phyloP scores from a whole-genome alignment of 2,329 filamentous ascomycete species.

The Claviceps digitariae region DNA sequence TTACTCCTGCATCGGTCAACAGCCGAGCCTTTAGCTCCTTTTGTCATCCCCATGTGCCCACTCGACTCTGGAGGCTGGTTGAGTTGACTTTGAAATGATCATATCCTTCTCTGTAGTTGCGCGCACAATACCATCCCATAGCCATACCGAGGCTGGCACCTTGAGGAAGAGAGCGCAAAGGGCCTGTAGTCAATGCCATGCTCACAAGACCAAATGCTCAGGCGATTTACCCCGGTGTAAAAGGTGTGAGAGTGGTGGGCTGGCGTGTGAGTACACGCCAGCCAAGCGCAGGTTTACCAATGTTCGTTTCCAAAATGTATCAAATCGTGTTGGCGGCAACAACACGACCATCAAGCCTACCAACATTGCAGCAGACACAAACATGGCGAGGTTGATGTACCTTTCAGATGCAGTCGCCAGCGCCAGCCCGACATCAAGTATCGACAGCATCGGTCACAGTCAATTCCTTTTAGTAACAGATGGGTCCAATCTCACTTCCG shows the following conservation, averaged over 20 bases:
- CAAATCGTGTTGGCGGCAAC: background rate
- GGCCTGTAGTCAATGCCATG: slow-evolving; percentile 28
- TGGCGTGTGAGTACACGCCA: slow-evolving; percentile 27
- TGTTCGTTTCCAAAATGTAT: slow-evolving; percentile 13
- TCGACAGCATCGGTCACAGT: slow-evolving; percentile 4
- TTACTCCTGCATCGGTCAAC: background rate
- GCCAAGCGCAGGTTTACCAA: slow-evolving; percentile 25
- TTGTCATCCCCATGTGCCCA: background rate
- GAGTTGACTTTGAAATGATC: background rate
- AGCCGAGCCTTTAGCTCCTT: background rate
- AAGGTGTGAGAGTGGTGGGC: slow-evolving; percentile 20
- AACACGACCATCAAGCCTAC: background rate
- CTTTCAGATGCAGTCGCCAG: slow-evolving; percentile 8
- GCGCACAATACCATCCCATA: slow-evolving; percentile 25
- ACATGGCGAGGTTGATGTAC: slow-evolving; percentile 3
- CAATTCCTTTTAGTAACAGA: slow-evolving; percentile 13
- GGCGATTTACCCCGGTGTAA: slow-evolving; percentile 26
- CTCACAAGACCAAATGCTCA: slow-evolving; percentile 30
- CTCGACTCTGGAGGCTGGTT: background rate
- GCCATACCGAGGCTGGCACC: slow-evolving; percentile 29
- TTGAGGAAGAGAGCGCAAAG: slow-evolving; percentile 27
- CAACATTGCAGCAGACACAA: background rate
- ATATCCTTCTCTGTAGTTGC: slow-evolving; percentile 14
- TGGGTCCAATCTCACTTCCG: slow-evolving; percentile 12
- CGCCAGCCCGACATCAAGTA: slow-evolving; percentile 10